Conservation (phyloP, 2,329 filamentous ascomycete species). For the Byssothecium circinans region DNA sequence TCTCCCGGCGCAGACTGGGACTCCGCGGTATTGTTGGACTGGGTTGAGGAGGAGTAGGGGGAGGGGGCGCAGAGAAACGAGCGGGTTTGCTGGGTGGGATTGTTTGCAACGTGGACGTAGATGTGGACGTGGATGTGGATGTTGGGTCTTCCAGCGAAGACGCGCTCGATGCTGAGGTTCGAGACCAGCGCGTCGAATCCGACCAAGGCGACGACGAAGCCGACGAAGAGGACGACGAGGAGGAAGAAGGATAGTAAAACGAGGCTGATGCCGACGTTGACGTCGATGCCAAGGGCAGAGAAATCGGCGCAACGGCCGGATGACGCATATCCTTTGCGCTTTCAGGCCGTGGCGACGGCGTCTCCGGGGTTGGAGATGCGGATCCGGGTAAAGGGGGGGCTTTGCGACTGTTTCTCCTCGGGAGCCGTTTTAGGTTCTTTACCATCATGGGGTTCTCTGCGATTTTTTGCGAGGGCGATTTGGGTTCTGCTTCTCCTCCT, state of each 20-base stretch:
- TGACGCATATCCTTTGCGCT: neutral
- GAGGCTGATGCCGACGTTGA: no score
- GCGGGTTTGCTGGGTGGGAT: neutral
- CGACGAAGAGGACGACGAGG: neutral
- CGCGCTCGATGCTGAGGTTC: neutral
- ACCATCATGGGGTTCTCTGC: constrained; percentile 1
- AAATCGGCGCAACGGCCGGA: neutral
- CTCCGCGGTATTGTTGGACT: neutral
- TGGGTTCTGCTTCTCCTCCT: no score
- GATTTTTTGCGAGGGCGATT: neutral
- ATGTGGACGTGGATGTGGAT: no score
- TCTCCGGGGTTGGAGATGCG: neutral
- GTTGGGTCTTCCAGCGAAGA: no score
- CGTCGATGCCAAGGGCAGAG: neutral
- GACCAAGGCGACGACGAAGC: neutral
- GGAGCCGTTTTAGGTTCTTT: constrained; percentile 5
- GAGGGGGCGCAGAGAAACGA: neutral
- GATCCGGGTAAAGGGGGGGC: neutral
- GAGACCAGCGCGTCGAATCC: neutral
- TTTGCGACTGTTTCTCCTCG: neutral
- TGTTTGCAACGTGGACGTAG: no score
- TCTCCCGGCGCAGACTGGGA: neutral
- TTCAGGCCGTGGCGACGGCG: neutral
- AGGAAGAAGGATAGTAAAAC: no score
- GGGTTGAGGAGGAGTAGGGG: neutral